A percentile compares a stretch with the other conserved stretches of the same genome.
Evolutionary conservation across 352 stramenopile species (phyloP).

Genomic region (Pythium aristosporum): DNA sequence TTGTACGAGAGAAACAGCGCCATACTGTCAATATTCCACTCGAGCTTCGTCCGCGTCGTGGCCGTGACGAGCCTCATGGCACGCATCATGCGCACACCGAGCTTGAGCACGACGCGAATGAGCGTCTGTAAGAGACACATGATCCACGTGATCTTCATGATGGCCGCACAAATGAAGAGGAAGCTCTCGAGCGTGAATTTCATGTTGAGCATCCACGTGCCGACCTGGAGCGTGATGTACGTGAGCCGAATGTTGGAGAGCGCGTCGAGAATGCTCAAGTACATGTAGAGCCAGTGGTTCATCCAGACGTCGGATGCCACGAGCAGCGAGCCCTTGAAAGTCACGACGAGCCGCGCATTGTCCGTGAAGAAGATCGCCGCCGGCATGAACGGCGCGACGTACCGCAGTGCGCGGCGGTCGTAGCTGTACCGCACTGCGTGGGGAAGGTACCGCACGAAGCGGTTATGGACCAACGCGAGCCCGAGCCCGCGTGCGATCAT

Average conservation of each 20-base stretch:
- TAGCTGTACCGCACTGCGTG: constrained; percentile 42
- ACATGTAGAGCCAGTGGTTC: constrained; percentile 72
- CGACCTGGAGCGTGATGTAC: constrained; percentile 47
- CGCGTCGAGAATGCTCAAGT: constrained; percentile 51
- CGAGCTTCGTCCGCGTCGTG: constrained; percentile 32
- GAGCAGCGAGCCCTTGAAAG: constrained; percentile 49
- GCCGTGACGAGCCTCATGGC: constrained; percentile 34
- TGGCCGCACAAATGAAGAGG: constrained; percentile 47
- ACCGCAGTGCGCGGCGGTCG: constrained; percentile 31
- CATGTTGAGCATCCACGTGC: constrained; percentile 58
- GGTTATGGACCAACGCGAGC: constrained; percentile 26
- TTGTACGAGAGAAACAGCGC: constrained; percentile 61
- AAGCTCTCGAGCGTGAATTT: constrained; percentile 51
- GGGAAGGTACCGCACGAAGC: constrained; percentile 27
- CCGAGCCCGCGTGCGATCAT: constrained; percentile 26
- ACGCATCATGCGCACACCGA: constrained; percentile 32
- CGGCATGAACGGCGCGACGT: constrained; percentile 50
- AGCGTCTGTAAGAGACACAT: constrained; percentile 52
- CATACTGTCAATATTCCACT: constrained; percentile 50
- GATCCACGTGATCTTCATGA: constrained; percentile 59
- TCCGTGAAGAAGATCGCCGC: constrained; percentile 35
- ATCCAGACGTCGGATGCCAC: constrained; percentile 66
- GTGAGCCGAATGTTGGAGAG: constrained; percentile 43
- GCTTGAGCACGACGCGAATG: constrained; percentile 30
- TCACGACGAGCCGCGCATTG: constrained; percentile 39